Conservation (phyloP, 2,329 filamentous ascomycete genomes). For the Tolypocladium sp. region DNA sequence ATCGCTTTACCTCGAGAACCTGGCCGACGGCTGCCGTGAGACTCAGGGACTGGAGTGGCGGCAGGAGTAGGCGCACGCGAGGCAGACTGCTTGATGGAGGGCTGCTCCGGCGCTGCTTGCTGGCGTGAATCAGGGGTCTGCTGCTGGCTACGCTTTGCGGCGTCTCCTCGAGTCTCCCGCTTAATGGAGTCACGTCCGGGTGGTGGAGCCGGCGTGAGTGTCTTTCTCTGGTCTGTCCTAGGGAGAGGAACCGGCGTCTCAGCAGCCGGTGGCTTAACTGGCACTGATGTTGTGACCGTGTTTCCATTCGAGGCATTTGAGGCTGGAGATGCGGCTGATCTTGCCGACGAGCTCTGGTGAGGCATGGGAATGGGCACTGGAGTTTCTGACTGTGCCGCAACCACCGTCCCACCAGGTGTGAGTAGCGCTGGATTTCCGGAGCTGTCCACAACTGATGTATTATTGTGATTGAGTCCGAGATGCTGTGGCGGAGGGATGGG, state of each 20-base stretch:
- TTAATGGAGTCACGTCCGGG: conserved; percentile 20
- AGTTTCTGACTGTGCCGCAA: conserved; percentile 26
- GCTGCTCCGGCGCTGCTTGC: conserved; percentile 6
- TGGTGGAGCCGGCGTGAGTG: conserved; percentile 19
- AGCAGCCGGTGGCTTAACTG: conserved; percentile 19
- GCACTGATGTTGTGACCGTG: conserved; percentile 15
- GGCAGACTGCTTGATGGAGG: conserved; percentile 16
- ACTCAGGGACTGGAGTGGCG: conserved; percentile 24
- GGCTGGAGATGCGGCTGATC: conserved; percentile 21
- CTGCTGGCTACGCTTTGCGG: conserved; percentile 31
- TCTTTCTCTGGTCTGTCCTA: conserved; percentile 20
- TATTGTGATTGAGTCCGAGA: conserved; percentile 17
- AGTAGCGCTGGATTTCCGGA: conserved; percentile 7
- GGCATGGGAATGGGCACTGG: conserved; percentile 30
- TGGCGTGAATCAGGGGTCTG: conserved; percentile 11
- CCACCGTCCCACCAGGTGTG: conserved; percentile 3
- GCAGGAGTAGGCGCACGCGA: conserved; percentile 26
- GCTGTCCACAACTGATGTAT: conserved; percentile 16
- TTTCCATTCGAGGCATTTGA: conserved; percentile 12
- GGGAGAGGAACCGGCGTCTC: conserved; percentile 29
- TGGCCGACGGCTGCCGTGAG: conserved; percentile 31
- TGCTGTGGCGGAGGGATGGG: conserved; percentile 40
- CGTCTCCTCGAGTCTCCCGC: conserved; percentile 36
- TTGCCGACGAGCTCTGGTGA: conserved; percentile 16
- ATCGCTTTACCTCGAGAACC: conserved; percentile 42